Percentiles rank a stretch among this genome's conserved stretches.
These are phyloP conservation scores for Lupinus albus DNA, from an alignment of 306 rosid species.

Conservation along the genomic window DNA sequence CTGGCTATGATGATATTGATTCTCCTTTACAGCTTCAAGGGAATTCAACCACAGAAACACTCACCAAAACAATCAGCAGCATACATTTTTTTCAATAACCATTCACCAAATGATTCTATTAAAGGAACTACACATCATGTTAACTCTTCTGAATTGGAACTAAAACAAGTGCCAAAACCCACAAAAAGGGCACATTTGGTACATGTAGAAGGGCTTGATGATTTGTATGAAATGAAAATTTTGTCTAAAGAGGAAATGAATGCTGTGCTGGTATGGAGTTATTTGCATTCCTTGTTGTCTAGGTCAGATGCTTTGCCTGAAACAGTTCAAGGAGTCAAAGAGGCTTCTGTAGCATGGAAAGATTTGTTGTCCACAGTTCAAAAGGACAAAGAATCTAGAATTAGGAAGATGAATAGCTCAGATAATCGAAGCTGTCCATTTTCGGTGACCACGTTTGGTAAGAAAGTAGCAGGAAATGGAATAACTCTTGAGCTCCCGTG, in stretches of 20 bases:
- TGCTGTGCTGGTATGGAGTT: conserved; percentile 71
- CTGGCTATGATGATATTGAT: conserved; percentile 59
- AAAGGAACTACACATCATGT: conserved; percentile 26
- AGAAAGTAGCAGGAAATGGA: conserved; percentile 44
- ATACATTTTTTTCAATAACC: conserved; percentile 61
- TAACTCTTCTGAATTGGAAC: conserved; percentile 39
- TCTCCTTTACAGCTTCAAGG: conserved; percentile 59
- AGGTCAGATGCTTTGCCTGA: conserved; percentile 84
- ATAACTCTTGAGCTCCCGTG: conserved; percentile 75
- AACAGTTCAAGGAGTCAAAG: conserved; percentile 81
- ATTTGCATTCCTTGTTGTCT: conserved; percentile 60
- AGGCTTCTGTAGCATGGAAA: conserved; percentile 87
- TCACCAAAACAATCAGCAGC: conserved; percentile 65
- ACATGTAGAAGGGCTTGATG: conserved; percentile 62
- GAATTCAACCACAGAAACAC: conserved; percentile 59
- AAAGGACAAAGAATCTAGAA: conserved; percentile 51
- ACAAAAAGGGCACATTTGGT: conserved; percentile 53
- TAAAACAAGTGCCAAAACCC: conserved; percentile 37
- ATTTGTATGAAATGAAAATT: conserved; percentile 50
- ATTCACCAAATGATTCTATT: conserved; percentile 43
- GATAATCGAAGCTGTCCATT: conserved; percentile 63
- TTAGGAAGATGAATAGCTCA: conserved; percentile 42
- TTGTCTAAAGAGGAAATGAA: conserved; percentile 52
- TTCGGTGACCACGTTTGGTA: conserved; percentile 53
- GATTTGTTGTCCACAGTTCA: conserved; percentile 55